These are phyloP conservation scores for Parafenestella ontariensis DNA, from an alignment of 2,329 filamentous ascomycete genomes.

Conservation along the genomic window DNA sequence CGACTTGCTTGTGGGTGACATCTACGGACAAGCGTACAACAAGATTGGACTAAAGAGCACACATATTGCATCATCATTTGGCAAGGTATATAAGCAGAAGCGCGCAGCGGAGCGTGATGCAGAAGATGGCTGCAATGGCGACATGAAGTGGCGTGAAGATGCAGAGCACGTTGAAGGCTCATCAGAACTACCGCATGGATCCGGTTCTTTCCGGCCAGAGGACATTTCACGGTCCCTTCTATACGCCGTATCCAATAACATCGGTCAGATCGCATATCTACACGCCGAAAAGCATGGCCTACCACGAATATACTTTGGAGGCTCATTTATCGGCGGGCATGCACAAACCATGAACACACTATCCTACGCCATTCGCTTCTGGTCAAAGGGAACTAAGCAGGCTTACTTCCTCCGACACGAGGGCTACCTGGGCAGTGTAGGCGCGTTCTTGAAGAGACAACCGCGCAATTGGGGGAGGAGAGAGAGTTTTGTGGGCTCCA, in stretches of 20 bases:
- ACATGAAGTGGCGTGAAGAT: conserved; percentile 49
- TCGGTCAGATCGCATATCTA: conserved; percentile 96
- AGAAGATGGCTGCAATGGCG: conserved; percentile 70
- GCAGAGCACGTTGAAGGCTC: conserved; percentile 43
- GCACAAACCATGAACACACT: conserved; percentile 98
- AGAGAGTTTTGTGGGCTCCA: conserved; percentile 65
- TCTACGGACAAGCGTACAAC: conserved; percentile 93
- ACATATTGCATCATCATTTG: conserved; percentile 94
- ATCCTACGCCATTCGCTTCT: conserved; percentile 96
- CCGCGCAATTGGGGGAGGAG: conserved; percentile 89
- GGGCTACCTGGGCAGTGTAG: conserved; percentile 91
- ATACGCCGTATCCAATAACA: conserved; percentile 95
- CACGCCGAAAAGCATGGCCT: conserved; percentile 94
- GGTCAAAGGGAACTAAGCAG: conserved; percentile 92
- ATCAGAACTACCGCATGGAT: conserved; percentile 42
- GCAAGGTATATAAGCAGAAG: conserved; percentile 95
- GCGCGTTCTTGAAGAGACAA: conserved; percentile 90
- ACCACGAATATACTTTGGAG: conserved; percentile 95
- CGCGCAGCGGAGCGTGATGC: conserved; percentile 79
- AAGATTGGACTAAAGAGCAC: conserved; percentile 97
- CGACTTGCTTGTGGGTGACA: conserved; percentile 96
- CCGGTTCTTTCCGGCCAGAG: conserved; percentile 71
- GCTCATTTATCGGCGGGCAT: conserved; percentile 95
- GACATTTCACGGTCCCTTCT: conserved; percentile 91
- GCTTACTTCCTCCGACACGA: conserved; percentile 96